Conservation (phyloP, 495 filamentous ascomycete genomes). For the Evansstolkia leycettana region DNA sequence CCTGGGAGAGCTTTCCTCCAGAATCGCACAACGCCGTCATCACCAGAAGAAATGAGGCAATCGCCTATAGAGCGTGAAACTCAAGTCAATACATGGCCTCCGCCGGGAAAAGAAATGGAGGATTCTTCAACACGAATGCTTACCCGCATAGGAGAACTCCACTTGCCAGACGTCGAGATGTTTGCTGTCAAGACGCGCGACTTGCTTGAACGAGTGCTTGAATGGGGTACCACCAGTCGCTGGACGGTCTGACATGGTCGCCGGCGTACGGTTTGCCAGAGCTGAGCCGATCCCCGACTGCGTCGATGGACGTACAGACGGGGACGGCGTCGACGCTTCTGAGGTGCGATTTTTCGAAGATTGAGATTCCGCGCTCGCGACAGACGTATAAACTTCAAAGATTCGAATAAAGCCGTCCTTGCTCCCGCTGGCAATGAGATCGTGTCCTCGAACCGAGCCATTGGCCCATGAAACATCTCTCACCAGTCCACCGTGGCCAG, state of each 20-base stretch:
- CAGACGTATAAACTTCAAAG: constrained; percentile 57
- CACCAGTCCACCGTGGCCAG: constrained; percentile 61
- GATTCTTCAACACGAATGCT: no score
- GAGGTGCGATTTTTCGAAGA: constrained; percentile 16
- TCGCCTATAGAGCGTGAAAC: constrained; percentile 22
- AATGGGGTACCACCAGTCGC: constrained; percentile 24
- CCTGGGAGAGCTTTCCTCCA: constrained; percentile 37
- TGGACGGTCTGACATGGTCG: constrained; percentile 18
- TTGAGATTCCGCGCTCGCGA: constrained; percentile 16
- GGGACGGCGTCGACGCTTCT: constrained; percentile 21
- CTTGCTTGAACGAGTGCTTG: constrained; percentile 33
- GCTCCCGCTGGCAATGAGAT: constrained; percentile 82
- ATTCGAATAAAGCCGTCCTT: constrained; percentile 83
- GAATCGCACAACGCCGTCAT: constrained; percentile 36
- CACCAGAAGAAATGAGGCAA: constrained; percentile 36
- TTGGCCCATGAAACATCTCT: constrained; percentile 88
- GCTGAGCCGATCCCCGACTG: constrained; percentile 41
- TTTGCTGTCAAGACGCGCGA: constrained; percentile 35
- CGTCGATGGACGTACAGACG: constrained; percentile 23
- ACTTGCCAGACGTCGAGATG: constrained; percentile 40
- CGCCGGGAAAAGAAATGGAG: no score
- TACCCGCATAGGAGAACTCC: constrained; percentile 35
- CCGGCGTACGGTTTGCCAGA: constrained; percentile 29
- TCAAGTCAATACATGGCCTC: constrained; percentile 4
- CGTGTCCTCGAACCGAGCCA: constrained; percentile 73